Evolutionary conservation across 2,329 filamentous ascomycete species (phyloP).

Genomic region (Talaromyces verruculosus): DNA sequence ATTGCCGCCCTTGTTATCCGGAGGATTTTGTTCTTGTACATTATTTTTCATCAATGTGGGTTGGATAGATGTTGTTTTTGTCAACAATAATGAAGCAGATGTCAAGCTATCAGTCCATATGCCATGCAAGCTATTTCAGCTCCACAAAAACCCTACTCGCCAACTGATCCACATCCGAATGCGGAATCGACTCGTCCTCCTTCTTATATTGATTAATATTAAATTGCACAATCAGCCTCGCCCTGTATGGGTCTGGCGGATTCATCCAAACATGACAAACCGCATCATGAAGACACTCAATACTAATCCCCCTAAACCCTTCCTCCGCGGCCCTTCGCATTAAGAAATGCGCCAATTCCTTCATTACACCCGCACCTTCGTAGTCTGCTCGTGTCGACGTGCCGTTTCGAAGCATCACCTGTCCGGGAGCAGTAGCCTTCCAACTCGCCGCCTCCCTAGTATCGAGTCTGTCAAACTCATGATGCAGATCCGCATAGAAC

Average conservation of each 20-base stretch:
- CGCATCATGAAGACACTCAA: constrained; percentile 32
- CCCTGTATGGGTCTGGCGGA: constrained; percentile 21
- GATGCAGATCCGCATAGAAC: not conserved
- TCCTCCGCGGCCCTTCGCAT: constrained; percentile 36
- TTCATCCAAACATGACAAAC: constrained; percentile 23
- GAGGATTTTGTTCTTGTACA: constrained; percentile 1
- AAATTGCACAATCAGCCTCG: not conserved
- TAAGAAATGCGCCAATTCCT: constrained; percentile 35
- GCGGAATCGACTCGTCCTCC: not conserved
- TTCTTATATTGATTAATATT: not conserved
- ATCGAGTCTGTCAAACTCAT: not conserved
- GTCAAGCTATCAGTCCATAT: not conserved
- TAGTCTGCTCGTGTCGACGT: constrained; percentile 40
- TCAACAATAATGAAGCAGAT: not conserved
- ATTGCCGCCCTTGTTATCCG: not conserved
- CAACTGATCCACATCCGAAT: not conserved
- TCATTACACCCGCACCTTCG: constrained; percentile 37
- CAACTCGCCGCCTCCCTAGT: constrained; percentile 27
- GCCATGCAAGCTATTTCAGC: not conserved
- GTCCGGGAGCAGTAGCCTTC: constrained; percentile 29
- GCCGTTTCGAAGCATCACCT: constrained; percentile 40
- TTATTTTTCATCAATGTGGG: not conserved
- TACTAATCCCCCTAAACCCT: constrained; percentile 38
- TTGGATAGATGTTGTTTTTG: not conserved
- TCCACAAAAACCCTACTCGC: constrained; percentile 10